Evolutionary conservation across 2,329 filamentous ascomycete species (phyloP).

Genomic region (Chlorencoelia australis): DNA sequence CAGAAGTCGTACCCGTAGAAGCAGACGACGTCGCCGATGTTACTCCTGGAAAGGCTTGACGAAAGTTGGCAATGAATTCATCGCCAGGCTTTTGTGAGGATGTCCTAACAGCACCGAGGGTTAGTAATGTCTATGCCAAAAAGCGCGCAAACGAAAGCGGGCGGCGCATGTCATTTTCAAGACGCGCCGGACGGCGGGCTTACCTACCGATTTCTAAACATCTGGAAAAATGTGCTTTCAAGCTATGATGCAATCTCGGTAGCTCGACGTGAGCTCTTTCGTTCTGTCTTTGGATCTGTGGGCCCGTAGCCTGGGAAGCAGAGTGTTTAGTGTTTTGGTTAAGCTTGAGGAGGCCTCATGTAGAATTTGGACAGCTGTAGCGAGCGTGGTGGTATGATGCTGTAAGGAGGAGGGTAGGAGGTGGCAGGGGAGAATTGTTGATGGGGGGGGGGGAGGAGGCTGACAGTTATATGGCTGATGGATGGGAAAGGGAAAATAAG

Average conservation of each 20-base stretch:
- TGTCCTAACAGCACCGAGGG: conserved; percentile 37
- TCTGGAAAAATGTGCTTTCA: conserved; percentile 18
- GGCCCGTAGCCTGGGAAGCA: neutral
- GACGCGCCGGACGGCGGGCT: neutral
- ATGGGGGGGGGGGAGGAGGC: conserved; percentile 12
- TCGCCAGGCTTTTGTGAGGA: conserved; percentile 73
- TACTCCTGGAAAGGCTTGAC: conserved; percentile 71
- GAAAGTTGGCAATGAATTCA: conserved; percentile 75
- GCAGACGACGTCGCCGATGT: conserved; percentile 39
- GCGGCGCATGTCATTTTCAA: neutral
- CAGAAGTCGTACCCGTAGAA: conserved; percentile 30
- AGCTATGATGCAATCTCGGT: too few species aligned
- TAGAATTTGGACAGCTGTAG: too few species aligned
- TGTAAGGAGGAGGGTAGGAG: neutral
- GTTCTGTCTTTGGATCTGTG: conserved; percentile 4
- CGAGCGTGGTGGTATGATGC: conserved; percentile 3
- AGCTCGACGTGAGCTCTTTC: too few species aligned
- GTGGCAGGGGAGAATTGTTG: conserved; percentile 3
- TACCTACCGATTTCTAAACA: conserved; percentile 30
- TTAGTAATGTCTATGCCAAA: conserved; percentile 9
- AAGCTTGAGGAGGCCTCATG: too few species aligned
- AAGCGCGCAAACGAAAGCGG: neutral
- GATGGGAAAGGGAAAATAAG: neutral
- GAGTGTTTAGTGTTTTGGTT: neutral
- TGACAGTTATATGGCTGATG: conserved; percentile 20